phyloP scores from a whole-genome alignment of 495 filamentous ascomycete species.

The Aspergillus leporis region DNA sequence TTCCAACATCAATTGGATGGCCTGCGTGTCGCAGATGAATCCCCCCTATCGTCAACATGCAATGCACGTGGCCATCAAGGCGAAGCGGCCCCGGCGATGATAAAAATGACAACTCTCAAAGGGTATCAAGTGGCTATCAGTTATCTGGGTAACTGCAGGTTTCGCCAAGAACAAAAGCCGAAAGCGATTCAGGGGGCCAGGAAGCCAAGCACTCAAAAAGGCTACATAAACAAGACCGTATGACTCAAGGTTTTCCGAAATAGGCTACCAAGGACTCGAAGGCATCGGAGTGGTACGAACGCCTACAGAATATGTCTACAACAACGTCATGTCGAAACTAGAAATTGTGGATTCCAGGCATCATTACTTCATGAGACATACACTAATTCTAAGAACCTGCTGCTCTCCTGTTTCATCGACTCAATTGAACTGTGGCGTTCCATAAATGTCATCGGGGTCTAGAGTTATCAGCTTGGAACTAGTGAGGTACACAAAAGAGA shows the following conservation, averaged over 20 bases:
- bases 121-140: not conserved
- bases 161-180: too few species aligned
- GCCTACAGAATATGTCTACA: not conserved
- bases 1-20: not conserved
- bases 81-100: too few species aligned
- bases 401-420: not conserved
- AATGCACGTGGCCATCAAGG: too few species aligned
- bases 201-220: too few species aligned
- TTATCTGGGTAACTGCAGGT: not conserved
- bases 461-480: not conserved
- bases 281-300: not conserved
- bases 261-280: not conserved
- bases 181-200: too few species aligned
- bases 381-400: not conserved
- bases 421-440: constrained; percentile 38
- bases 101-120: too few species aligned
- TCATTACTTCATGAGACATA: not conserved
- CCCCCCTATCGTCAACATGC: too few species aligned
- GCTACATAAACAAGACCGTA: not conserved
- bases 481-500: constrained; percentile 9
- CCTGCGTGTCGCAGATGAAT: not conserved
- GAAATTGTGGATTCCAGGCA: not conserved
- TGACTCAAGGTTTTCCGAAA: not conserved
- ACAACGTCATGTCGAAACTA: not conserved
- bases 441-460: constrained; percentile 61